Percentiles rank a stretch among this genome's conserved stretches.
Conservation (phyloP, 768 basidiomycete species). For the Arthromyces matolae region DNA sequence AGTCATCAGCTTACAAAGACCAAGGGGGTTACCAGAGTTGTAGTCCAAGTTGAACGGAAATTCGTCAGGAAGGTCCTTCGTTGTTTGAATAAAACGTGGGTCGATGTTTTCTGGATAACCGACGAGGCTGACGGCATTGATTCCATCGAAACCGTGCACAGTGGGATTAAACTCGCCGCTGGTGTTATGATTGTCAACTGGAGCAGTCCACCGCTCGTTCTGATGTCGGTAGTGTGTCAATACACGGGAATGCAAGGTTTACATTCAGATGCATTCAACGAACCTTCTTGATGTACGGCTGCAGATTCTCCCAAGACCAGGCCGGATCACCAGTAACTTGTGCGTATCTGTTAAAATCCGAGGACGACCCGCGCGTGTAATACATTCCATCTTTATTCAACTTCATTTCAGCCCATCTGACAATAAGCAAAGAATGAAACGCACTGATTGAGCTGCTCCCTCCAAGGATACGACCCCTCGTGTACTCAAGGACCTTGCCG, state of each 20-base stretch:
- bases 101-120: too few species aligned
- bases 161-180: constrained; percentile 27
- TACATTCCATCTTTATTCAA: constrained; percentile 21
- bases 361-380: constrained; percentile 20
- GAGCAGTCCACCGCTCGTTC: constrained; percentile 24
- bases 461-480: constrained; percentile 26
- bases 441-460: constrained; percentile 30
- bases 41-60: too few species aligned
- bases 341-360: constrained; percentile 24
- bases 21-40: too few species aligned
- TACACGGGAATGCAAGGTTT: neutral
- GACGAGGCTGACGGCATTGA: too few species aligned
- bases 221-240: constrained; percentile 1
- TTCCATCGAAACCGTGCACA: constrained; percentile 25
- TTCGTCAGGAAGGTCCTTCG: too few species aligned
- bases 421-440: neutral
- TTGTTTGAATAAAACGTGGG: constrained; percentile 28
- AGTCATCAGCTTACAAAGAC: too few species aligned
- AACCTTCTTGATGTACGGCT: constrained; percentile 5
- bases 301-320: constrained; percentile 25
- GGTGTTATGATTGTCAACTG: constrained; percentile 26
- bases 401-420: neutral
- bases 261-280: neutral
- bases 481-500: constrained; percentile 14
- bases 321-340: constrained; percentile 21